Evolutionary conservation across 2,329 filamentous ascomycete genomes (phyloP).

Genomic region (Zasmidium citrigriseum): DNA sequence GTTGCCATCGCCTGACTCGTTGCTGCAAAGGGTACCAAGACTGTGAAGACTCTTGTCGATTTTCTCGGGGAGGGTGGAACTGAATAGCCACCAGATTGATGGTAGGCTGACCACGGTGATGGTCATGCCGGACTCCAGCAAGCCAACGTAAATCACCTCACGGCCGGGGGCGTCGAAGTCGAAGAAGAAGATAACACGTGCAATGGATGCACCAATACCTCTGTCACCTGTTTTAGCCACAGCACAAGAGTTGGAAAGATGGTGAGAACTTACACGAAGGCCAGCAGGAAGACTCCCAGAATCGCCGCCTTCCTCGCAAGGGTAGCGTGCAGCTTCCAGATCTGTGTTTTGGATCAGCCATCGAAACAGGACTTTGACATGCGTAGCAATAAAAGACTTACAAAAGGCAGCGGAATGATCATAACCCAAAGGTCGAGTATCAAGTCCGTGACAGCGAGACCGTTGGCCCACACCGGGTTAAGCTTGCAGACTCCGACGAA

Average conservation of each 20-base stretch:
- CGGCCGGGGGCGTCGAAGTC: not conserved
- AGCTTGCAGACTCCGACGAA: not conserved
- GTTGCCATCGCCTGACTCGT: no score
- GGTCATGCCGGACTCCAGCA: not conserved
- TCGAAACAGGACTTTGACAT: no score
- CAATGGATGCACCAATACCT: slow-evolving; percentile 1
- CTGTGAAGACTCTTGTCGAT: no score
- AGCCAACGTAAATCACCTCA: not conserved
- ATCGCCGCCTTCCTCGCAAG: not conserved
- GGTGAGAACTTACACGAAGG: slow-evolving; percentile 4
- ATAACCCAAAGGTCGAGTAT: slow-evolving; percentile 6
- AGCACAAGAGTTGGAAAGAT: not conserved
- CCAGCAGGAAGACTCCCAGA: not conserved
- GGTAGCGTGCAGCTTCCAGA: not conserved
- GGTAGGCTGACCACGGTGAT: slow-evolving; percentile 3
- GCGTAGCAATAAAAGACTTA: no score
- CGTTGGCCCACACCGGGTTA: not conserved
- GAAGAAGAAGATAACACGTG: not conserved
- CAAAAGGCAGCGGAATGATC: slow-evolving; percentile 1
- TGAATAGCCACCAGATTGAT: not conserved
- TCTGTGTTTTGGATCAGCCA: not conserved
- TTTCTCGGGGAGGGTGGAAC: no score
- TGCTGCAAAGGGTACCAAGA: no score
- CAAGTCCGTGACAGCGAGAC: not conserved
- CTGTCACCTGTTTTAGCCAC: not conserved